Evolutionary conservation across 768 basidiomycete species (phyloP).

Genomic region (Cystofilobasidium bisporidii): DNA sequence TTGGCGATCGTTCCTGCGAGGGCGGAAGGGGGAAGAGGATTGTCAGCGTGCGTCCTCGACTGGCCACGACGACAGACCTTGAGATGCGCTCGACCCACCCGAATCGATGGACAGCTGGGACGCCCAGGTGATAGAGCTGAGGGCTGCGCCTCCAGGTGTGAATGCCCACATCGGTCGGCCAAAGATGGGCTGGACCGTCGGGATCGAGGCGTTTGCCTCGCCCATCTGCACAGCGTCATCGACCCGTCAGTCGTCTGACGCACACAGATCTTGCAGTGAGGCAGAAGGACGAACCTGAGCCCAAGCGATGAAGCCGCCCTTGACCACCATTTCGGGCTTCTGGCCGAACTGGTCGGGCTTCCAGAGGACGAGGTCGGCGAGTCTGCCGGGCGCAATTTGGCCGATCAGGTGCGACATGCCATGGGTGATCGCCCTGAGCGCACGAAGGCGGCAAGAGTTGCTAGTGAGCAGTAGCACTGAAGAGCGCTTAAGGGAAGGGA

Average conservation of each 20-base stretch:
- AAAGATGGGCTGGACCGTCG: constrained; percentile 81
- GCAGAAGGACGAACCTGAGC: constrained; percentile 54
- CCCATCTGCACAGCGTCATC: constrained; percentile 65
- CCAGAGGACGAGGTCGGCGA: constrained; percentile 95
- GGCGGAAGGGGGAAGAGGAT: constrained; percentile 15
- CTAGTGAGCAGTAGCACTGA: neutral
- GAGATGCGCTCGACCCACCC: constrained; percentile 36
- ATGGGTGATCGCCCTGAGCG: constrained; percentile 73
- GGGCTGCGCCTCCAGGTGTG: constrained; percentile 63
- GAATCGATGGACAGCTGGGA: constrained; percentile 57
- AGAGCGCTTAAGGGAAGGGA: too few species aligned
- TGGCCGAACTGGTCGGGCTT: constrained; percentile 85
- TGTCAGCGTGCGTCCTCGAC: neutral
- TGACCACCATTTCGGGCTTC: constrained; percentile 87
- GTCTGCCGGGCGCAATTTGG: constrained; percentile 64
- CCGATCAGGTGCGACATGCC: constrained; percentile 83
- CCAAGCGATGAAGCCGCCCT: constrained; percentile 86
- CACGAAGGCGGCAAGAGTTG: neutral
- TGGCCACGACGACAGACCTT: too few species aligned
- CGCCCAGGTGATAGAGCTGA: constrained; percentile 79
- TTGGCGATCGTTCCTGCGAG: constrained; percentile 51
- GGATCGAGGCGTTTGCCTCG: constrained; percentile 92
- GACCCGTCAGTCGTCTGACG: too few species aligned
- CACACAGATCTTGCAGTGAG: too few species aligned
- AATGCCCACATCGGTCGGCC: constrained; percentile 91